phyloP scores from a whole-genome alignment of 192 early-diverging fungal species.

The Phlyctochytrium arcticum region DNA sequence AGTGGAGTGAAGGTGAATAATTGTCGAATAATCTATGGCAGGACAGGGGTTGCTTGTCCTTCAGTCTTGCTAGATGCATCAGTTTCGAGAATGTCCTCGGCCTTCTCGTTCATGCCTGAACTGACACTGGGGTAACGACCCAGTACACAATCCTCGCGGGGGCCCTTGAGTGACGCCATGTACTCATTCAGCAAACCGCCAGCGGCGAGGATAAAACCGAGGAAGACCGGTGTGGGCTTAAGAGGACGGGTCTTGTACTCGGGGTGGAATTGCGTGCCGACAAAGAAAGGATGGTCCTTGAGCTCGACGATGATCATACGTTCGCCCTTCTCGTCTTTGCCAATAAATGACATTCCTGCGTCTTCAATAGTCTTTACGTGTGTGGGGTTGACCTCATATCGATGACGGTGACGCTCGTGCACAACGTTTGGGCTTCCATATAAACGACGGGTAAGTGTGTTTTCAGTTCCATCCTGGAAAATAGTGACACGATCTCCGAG shows the following conservation, averaged over 20 bases:
- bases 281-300: constrained; percentile 85
- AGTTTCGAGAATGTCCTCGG: too few species aligned
- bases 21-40: too few species aligned
- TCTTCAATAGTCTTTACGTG: constrained; percentile 69
- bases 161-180: constrained; percentile 6
- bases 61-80: too few species aligned
- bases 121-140: constrained; percentile 24
- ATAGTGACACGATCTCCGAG: constrained; percentile 80
- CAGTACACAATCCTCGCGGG: background rate
- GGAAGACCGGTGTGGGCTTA: constrained; percentile 85
- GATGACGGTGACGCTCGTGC: constrained; percentile 93
- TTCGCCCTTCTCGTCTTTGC: constrained; percentile 89
- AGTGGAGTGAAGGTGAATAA: too few species aligned
- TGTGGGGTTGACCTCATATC: constrained; percentile 97
- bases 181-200: constrained; percentile 63
- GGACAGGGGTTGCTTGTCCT: too few species aligned
- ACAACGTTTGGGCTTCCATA: constrained; percentile 56
- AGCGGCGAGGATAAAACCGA: constrained; percentile 88
- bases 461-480: constrained; percentile 49
- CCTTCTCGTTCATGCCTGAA: constrained; percentile 12
- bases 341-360: constrained; percentile 84
- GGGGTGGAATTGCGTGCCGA: constrained; percentile 95
- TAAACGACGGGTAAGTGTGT: constrained; percentile 61
- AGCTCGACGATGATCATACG: constrained; percentile 98
- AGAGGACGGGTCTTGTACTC: constrained; percentile 96